A percentile compares a stretch with the other conserved stretches of the same genome.
phyloP scores from a whole-genome alignment of 148 eudicot genomes.

The Talinum fruticosum region DNA sequence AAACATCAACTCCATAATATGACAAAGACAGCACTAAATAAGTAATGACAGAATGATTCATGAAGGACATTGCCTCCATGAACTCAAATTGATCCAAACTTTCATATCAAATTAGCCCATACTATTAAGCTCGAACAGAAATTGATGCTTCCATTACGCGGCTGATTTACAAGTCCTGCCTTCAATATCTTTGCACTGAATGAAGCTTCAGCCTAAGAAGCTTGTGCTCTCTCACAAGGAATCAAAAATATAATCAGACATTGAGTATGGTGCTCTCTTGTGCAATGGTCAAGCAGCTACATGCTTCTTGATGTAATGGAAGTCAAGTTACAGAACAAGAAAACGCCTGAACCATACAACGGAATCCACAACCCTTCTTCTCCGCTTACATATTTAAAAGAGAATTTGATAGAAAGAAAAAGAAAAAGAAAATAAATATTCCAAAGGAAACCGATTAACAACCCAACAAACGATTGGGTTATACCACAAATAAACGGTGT shows the following conservation, averaged over 20 bases:
- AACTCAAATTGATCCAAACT: background rate
- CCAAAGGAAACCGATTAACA: too few relatives aligned
- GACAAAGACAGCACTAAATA: too few relatives aligned
- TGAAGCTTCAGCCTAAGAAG: background rate
- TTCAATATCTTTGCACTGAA: background rate
- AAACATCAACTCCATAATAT: too few relatives aligned
- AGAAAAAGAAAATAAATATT: too few relatives aligned
- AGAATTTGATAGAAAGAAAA: too few relatives aligned
- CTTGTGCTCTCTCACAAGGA: background rate
- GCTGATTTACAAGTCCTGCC: background rate
- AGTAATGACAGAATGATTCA: too few relatives aligned
- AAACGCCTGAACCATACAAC: background rate
- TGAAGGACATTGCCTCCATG: too few relatives aligned
- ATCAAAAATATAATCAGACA: background rate
- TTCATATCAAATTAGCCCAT: background rate
- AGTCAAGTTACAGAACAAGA: background rate
- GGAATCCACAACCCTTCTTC: background rate
- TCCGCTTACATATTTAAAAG: too few relatives aligned
- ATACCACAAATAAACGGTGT: too few relatives aligned
- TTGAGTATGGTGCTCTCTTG: background rate
- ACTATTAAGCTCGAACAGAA: background rate
- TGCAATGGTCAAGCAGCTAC: background rate
- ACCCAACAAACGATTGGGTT: too few relatives aligned
- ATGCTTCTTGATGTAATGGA: background rate
- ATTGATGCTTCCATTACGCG: background rate